Evolutionary conservation across 2,329 filamentous ascomycete species (phyloP).

Genomic region (Colletotrichum abscissum): DNA sequence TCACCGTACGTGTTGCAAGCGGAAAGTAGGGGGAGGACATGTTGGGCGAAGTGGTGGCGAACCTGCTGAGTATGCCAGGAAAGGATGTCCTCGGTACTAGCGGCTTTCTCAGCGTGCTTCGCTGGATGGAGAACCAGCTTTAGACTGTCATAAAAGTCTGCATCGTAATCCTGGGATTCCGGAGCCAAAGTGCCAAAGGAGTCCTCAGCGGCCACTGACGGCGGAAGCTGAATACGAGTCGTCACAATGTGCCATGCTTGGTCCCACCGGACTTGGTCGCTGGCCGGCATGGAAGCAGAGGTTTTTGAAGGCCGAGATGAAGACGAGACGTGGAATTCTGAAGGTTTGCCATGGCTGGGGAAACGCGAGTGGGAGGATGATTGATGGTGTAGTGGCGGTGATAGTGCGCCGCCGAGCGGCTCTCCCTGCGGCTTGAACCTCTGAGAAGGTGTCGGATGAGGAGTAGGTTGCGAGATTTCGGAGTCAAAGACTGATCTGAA

Average conservation of each 20-base stretch:
- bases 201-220: constrained; percentile 65
- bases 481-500: constrained; percentile 68
- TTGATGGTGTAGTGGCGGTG: constrained; percentile 38
- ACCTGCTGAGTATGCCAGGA: constrained; percentile 72
- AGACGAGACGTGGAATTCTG: constrained; percentile 37
- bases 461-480: constrained; percentile 61
- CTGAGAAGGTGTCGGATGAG: constrained; percentile 51
- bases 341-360: constrained; percentile 2
- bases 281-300: constrained; percentile 40
- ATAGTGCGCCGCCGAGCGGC: constrained; percentile 55
- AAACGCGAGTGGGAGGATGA: constrained; percentile 28
- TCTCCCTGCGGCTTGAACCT: constrained; percentile 55
- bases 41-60: constrained; percentile 68
- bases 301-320: constrained; percentile 13
- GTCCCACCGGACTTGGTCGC: constrained; percentile 69
- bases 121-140: constrained; percentile 63
- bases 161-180: constrained; percentile 55
- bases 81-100: constrained; percentile 66
- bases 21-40: constrained; percentile 67
- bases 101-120: constrained; percentile 58
- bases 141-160: constrained; percentile 63
- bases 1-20: constrained; percentile 56
- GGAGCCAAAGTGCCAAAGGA: constrained; percentile 61
- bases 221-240: constrained; percentile 65
- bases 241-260: constrained; percentile 73